These are phyloP conservation scores for Lolium multiflorum DNA, from an alignment of 176 grass and related monocot species.

Conservation along the genomic window DNA sequence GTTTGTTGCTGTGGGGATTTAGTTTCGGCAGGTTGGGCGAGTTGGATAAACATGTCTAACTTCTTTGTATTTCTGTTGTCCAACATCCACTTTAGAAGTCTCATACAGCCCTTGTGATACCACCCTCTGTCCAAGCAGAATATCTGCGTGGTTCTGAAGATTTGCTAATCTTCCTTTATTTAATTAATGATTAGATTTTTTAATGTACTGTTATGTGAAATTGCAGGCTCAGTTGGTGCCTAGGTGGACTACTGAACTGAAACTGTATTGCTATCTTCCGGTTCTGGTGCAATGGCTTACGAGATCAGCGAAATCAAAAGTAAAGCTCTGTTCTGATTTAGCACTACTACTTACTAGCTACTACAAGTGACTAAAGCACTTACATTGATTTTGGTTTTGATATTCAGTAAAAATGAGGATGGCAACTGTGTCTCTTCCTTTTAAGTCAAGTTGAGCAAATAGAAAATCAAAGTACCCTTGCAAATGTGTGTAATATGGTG, in stretches of 20 bases:
- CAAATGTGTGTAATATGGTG: background rate
- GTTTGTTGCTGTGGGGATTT: background rate
- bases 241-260: constrained; percentile 30
- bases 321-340: constrained; percentile 56
- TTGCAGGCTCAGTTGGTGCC: constrained; percentile 35
- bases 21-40: background rate
- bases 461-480: constrained; percentile 15
- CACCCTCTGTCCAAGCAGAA: background rate
- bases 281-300: constrained; percentile 59
- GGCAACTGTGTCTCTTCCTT: background rate
- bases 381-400: constrained; percentile 5
- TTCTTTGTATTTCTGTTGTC: background rate
- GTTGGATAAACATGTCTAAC: constrained; percentile 12
- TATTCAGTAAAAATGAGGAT: background rate
- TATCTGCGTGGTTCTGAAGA: background rate
- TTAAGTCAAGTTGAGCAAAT: background rate
- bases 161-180: no score
- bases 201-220: no score
- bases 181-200: no score
- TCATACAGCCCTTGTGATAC: background rate
- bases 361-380: background rate
- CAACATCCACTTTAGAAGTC: constrained; percentile 2
- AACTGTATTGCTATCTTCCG: constrained; percentile 35
- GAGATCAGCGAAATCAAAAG: constrained; percentile 95
- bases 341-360: constrained; percentile 28